Conservation (phyloP, 352 stramenopile genomes). For the Globisporangium nagaii region DNA sequence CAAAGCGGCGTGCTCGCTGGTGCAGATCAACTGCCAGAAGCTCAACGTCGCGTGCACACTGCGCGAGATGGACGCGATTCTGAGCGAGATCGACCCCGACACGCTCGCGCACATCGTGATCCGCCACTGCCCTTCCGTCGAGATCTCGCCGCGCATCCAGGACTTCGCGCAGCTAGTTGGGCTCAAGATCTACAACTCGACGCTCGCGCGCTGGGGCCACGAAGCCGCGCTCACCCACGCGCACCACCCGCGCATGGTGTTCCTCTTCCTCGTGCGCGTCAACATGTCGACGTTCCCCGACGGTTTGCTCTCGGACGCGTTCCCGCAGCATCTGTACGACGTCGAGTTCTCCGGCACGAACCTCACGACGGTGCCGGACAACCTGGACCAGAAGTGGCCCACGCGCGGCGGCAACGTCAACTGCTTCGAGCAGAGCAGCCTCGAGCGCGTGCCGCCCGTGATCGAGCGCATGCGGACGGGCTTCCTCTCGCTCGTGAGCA, state of each 20-base stretch:
- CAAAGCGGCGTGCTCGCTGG: slow-evolving; percentile 18
- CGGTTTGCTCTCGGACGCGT: slow-evolving; percentile 26
- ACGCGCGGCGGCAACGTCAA: not conserved
- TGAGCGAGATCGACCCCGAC: slow-evolving; percentile 14
- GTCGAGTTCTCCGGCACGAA: slow-evolving; percentile 40
- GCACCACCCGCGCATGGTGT: slow-evolving; percentile 20
- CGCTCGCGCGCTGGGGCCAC: slow-evolving; percentile 19
- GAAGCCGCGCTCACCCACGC: slow-evolving; percentile 19
- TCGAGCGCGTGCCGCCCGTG: slow-evolving; percentile 10
- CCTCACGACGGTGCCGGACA: slow-evolving; percentile 19
- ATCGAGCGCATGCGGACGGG: slow-evolving; percentile 11
- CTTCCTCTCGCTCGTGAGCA: slow-evolving; percentile 22
- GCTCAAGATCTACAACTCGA: slow-evolving; percentile 42
- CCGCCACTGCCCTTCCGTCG: slow-evolving; percentile 28
- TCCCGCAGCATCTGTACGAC: slow-evolving; percentile 24
- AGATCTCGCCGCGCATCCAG: slow-evolving; percentile 20
- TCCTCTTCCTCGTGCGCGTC: slow-evolving; percentile 25
- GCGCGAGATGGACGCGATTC: slow-evolving; percentile 12
- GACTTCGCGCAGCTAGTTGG: slow-evolving; percentile 24
- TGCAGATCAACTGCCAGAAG: slow-evolving; percentile 19
- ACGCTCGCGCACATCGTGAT: slow-evolving; percentile 24
- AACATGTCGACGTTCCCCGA: slow-evolving; percentile 30
- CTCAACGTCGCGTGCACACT: slow-evolving; percentile 3
- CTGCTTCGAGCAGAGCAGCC: slow-evolving; percentile 17
- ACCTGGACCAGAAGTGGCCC: slow-evolving; percentile 28